Conservation (phyloP, 1,284 basidiomycete species). For the Uromyces viciae-fabae region DNA sequence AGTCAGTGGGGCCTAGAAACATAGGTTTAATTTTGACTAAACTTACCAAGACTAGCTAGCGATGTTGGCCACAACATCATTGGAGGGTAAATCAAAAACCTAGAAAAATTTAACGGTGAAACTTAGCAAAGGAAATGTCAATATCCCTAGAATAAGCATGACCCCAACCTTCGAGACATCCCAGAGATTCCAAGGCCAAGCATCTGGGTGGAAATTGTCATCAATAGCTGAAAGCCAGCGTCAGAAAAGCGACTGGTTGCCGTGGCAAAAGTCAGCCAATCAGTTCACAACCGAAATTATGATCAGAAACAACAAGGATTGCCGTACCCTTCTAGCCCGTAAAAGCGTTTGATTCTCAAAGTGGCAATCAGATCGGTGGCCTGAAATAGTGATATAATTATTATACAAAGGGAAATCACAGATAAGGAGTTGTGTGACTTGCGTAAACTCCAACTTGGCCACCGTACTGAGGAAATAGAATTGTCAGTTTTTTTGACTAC, state of each 20-base stretch:
- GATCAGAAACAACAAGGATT: not conserved
- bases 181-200: slow-evolving; percentile 61
- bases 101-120: slow-evolving; percentile 10
- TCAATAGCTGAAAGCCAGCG: slow-evolving; percentile 48
- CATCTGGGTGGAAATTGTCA: slow-evolving; percentile 58
- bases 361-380: slow-evolving; percentile 41
- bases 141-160: no score
- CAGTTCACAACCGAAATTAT: no score
- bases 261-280: not conserved
- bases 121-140: not conserved
- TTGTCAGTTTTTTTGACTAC: slow-evolving; percentile 27
- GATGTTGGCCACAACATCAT: slow-evolving; percentile 57
- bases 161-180: slow-evolving; percentile 55
- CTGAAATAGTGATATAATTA: not conserved
- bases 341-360: slow-evolving; percentile 38
- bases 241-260: slow-evolving; percentile 7
- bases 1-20: no score
- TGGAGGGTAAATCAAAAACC: slow-evolving; percentile 58
- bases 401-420: not conserved
- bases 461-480: slow-evolving; percentile 34
- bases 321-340: slow-evolving; percentile 25
- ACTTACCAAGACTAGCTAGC: slow-evolving; percentile 57
- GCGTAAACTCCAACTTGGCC: slow-evolving; percentile 40
- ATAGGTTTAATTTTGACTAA: no score
- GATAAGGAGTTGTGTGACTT: not conserved